Evolutionary conservation across 441 rosid species (phyloP).

Genomic region (Mallotus japonicus): DNA sequence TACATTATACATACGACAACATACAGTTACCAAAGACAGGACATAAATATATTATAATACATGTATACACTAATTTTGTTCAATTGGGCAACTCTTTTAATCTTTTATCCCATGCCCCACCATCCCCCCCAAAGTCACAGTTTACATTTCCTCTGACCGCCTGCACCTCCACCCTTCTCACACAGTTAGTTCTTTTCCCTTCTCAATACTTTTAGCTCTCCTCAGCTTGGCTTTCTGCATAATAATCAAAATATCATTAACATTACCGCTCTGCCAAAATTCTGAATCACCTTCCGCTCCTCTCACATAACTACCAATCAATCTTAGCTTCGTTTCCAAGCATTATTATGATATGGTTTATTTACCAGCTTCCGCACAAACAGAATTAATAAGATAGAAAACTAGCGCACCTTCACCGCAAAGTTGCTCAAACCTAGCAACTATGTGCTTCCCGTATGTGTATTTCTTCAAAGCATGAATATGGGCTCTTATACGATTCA

Average conservation of each 20-base stretch:
- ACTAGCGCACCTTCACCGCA: conserved; percentile 50
- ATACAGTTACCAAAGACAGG: not conserved
- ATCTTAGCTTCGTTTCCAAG: no score
- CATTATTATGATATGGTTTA: no score
- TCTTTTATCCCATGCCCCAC: not conserved
- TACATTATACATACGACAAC: not conserved
- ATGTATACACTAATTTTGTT: not conserved
- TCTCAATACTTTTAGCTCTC: not conserved
- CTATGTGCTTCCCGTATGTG: conserved; percentile 92
- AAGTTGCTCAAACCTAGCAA: conserved; percentile 71
- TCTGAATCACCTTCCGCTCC: no score
- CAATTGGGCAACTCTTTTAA: not conserved
- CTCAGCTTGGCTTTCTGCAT: conserved; percentile 9
- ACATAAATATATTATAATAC: not conserved
- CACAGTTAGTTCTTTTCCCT: no score
- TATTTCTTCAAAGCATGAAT: conserved; percentile 76
- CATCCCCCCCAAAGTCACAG: no score
- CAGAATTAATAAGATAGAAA: not conserved
- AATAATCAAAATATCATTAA: no score
- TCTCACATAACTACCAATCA: no score
- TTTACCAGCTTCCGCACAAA: no score
- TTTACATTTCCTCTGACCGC: no score
- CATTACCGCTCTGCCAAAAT: no score
- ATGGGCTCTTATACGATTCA: conserved; percentile 53
- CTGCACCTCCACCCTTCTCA: no score